These are phyloP conservation scores for Gossypium herbaceum DNA, from an alignment of 345 rosid genomes.

Conservation along the genomic window DNA sequence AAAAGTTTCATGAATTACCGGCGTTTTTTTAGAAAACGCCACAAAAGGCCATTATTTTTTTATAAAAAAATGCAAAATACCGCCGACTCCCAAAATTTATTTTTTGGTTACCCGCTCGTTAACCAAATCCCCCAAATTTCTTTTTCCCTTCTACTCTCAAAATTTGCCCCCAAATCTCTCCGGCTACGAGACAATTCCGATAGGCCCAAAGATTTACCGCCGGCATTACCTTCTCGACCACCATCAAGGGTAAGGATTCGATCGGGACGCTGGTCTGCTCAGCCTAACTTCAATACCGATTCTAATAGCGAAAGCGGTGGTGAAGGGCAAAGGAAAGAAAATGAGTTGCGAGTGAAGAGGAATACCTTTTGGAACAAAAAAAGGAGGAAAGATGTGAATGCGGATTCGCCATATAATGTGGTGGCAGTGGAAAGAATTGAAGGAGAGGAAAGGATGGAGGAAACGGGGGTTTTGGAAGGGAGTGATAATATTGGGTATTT, in stretches of 20 bases:
- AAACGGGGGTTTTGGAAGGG: neutral
- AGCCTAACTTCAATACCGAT: conserved; percentile 32
- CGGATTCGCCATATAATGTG: conserved; percentile 61
- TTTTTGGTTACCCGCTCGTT: too few relatives aligned
- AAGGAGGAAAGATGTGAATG: conserved; percentile 42
- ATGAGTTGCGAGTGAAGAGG: conserved; percentile 33
- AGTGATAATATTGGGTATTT: conserved; percentile 73
- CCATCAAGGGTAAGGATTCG: conserved; percentile 75
- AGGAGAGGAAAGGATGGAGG: conserved; percentile 1
- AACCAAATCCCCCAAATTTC: too few relatives aligned
- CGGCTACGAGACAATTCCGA: conserved; percentile 62
- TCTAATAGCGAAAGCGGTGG: neutral
- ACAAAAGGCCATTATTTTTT: too few relatives aligned
- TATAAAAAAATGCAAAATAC: too few relatives aligned
- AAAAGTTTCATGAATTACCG: too few relatives aligned
- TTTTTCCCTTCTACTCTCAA: too few relatives aligned
- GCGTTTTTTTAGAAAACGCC: too few relatives aligned
- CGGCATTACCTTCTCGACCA: conserved; percentile 89
- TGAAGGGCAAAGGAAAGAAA: conserved; percentile 47
- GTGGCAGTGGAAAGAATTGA: conserved; percentile 26
- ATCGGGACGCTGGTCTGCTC: conserved; percentile 64
- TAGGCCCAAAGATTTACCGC: conserved; percentile 72
- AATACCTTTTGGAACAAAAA: conserved; percentile 85
- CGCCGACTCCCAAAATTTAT: too few relatives aligned
- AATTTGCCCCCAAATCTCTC: conserved; percentile 34